Evolutionary conservation across 306 rosid genomes (phyloP).

Genomic region (Prunus fruticosa): DNA sequence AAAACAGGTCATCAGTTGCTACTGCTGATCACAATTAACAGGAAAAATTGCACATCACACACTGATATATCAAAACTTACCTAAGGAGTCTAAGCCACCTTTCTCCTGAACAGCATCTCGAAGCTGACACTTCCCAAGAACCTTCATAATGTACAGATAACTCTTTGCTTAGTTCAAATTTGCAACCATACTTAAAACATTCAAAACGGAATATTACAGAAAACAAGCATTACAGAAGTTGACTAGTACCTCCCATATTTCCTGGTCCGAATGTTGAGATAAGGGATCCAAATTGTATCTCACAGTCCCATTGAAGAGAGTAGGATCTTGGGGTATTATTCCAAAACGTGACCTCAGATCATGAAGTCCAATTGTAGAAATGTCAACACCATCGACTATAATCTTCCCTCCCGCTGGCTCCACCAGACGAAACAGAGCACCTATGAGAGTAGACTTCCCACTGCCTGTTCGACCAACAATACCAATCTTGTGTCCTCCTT

Average conservation of each 20-base stretch:
- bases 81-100: slow-evolving; percentile 66
- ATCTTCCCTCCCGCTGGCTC: slow-evolving; percentile 68
- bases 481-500: slow-evolving; percentile 79
- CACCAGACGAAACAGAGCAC: slow-evolving; percentile 73
- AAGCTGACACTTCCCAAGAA: slow-evolving; percentile 85
- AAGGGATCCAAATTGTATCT: slow-evolving; percentile 82
- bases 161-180: slow-evolving; percentile 1
- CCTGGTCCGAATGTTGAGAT: slow-evolving; percentile 54
- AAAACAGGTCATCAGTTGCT: slow-evolving; percentile 1
- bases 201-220: not conserved
- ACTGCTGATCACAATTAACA: slow-evolving; percentile 1
- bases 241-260: slow-evolving; percentile 75
- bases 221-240: not conserved
- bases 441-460: slow-evolving; percentile 75
- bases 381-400: slow-evolving; percentile 65
- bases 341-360: slow-evolving; percentile 77
- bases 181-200: not conserved
- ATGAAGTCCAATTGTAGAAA: slow-evolving; percentile 68
- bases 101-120: slow-evolving; percentile 70
- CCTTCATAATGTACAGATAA: slow-evolving; percentile 39
- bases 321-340: slow-evolving; percentile 88
- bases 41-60: not conserved
- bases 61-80: slow-evolving; percentile 30
- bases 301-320: slow-evolving; percentile 72
- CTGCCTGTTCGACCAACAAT: slow-evolving; percentile 89